Evolutionary conservation across 352 stramenopile species (phyloP).

Genomic region (Globisporangium perplexum): DNA sequence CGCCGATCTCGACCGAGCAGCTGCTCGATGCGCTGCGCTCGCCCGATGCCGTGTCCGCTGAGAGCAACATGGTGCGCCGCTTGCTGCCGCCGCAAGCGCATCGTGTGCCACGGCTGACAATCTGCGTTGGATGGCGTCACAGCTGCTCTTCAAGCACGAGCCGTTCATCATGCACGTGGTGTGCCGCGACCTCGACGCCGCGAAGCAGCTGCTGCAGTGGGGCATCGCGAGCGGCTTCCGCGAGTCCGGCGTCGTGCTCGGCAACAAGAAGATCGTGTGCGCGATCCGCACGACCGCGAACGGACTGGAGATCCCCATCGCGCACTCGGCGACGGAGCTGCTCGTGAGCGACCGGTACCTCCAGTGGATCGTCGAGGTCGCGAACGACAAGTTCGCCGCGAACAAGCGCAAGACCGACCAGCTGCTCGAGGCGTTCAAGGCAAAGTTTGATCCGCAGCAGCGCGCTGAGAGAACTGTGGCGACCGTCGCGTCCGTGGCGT

Average conservation of each 20-base stretch:
- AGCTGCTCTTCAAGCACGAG: constrained; percentile 88
- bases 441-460: constrained; percentile 22
- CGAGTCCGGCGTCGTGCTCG: constrained; percentile 86
- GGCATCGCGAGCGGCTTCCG: constrained; percentile 80
- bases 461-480: neutral
- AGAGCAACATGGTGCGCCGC: constrained; percentile 62
- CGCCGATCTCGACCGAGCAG: constrained; percentile 62
- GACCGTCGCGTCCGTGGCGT: constrained; percentile 8
- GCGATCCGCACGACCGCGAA: constrained; percentile 88
- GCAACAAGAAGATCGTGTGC: constrained; percentile 88
- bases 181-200: constrained; percentile 70
- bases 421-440: constrained; percentile 50
- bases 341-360: constrained; percentile 70
- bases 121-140: neutral
- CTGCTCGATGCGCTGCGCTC: constrained; percentile 42
- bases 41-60: constrained; percentile 19
- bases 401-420: constrained; percentile 73
- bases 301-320: constrained; percentile 83
- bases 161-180: constrained; percentile 92
- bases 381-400: constrained; percentile 83
- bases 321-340: constrained; percentile 33
- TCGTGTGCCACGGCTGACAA: no score
- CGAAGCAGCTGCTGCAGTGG: constrained; percentile 79
- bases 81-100: neutral
- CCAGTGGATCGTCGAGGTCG: constrained; percentile 63